These are phyloP conservation scores for Suillus alpinus DNA, from an alignment of 768 basidiomycete genomes.

Conservation along the genomic window DNA sequence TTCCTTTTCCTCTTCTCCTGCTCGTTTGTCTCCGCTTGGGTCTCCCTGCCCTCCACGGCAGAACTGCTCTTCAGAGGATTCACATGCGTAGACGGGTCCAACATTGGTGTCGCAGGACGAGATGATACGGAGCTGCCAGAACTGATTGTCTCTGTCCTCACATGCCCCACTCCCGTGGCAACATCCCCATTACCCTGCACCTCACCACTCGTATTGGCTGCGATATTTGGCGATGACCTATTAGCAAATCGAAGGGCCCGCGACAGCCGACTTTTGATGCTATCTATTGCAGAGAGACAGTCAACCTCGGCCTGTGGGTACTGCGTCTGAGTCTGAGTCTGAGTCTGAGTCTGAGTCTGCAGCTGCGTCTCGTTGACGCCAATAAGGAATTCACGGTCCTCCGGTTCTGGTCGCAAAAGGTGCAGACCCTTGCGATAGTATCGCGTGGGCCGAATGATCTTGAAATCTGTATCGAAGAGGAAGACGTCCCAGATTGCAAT, in stretches of 20 bases:
- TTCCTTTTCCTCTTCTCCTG: constrained; percentile 46
- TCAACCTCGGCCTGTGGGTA: constrained; percentile 30
- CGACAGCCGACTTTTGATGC: constrained; percentile 47
- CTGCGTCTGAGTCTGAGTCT: constrained; percentile 12
- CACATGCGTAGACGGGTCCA: constrained; percentile 78
- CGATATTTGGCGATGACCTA: constrained; percentile 14
- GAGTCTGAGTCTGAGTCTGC: constrained; percentile 16
- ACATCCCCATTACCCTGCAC: constrained; percentile 2
- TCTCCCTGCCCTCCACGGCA: constrained; percentile 17
- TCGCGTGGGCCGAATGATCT: constrained; percentile 85
- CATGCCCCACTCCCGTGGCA: constrained; percentile 3
- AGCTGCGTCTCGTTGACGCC: constrained; percentile 15
- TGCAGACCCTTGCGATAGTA: constrained; percentile 85
- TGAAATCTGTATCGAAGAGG: constrained; percentile 84
- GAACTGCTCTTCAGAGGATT: constrained; percentile 44
- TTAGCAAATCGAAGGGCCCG: constrained; percentile 40
- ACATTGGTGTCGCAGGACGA: constrained; percentile 52
- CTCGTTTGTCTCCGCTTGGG: constrained; percentile 23
- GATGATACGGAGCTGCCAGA: constrained; percentile 39
- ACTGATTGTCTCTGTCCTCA: constrained; percentile 17
- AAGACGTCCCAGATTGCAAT: constrained; percentile 92
- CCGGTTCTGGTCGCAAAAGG: constrained; percentile 46
- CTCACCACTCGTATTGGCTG: constrained; percentile 5
- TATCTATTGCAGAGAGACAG: constrained; percentile 41
- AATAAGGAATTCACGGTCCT: constrained; percentile 24